Evolutionary conservation across 2,329 filamentous ascomycete species (phyloP), one percentile per base, ranked within the genome.

Genomic region (Alternaria sp.): DNA sequence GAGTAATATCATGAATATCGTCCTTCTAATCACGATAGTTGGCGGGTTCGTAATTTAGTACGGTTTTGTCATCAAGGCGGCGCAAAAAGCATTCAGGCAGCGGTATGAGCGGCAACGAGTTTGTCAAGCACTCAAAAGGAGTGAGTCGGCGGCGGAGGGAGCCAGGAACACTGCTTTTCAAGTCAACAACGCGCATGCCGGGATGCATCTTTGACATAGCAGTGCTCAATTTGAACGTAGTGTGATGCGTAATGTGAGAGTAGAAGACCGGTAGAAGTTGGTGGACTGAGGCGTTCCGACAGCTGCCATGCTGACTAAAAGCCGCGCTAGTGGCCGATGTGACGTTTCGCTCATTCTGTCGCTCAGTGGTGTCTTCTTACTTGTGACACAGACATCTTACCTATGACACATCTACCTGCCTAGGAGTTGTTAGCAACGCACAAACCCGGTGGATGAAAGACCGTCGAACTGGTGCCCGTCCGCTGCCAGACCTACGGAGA

Each of bases 251-350:
- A 36, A 48, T 24, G 26, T 17, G 28, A 48, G 24, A 3, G 14
- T 3, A 10, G 2, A 48, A n/a, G 0, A 13, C n/a, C 7, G 13
- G 48, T 34, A n/a, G 13, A 51, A 37, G 1, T 23, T 36, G 48
- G 24, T 51, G 31, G 26, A 56, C 26, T 39, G 37, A 34, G 54
- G 11, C 54, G 31, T 45, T 36, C 52, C 48, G 41, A 23, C 28
- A 28, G 3, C 11, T 40, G 23, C 9, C 13, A 7, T 56, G 54
- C 54, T 56, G 54, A 56, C 51, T 56, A 56, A 56, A 51, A 37
- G 23, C 4, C 26, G 40, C 31, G 31, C 39, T 39, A 52, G 39
- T 10, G 31, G 31, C 46, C 10, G 33, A 37, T 23, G 10, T 44
- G 26, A 40, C 39, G 17, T 14, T 17, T 28, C n/a, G 13, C 10